Percentiles rank a stretch among this genome's conserved stretches.
These are phyloP conservation scores for Sporisorium scitamineum DNA, from an alignment of 1,284 basidiomycete species.

Conservation along the genomic window DNA sequence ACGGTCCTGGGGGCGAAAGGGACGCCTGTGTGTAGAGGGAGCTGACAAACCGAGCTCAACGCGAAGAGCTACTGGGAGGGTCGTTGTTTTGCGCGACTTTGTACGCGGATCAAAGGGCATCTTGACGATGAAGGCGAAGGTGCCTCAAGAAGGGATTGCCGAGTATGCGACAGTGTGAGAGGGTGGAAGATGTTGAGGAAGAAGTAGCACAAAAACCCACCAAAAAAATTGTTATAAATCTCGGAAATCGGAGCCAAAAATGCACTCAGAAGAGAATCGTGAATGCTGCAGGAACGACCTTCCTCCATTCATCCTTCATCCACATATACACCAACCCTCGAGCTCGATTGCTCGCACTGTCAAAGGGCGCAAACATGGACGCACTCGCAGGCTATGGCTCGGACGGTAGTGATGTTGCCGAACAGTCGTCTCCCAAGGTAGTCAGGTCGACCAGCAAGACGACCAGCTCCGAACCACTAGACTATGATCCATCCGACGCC, in stretches of 20 bases:
- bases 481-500: slow-evolving; percentile 49
- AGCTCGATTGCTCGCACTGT: background rate
- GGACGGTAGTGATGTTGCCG: slow-evolving; percentile 40
- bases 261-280: background rate
- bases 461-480: slow-evolving; percentile 17
- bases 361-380: slow-evolving; percentile 34
- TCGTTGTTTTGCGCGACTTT: slow-evolving; percentile 54
- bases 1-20: slow-evolving; percentile 28
- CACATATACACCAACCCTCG: background rate
- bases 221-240: slow-evolving; percentile 18
- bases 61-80: slow-evolving; percentile 59
- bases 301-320: background rate
- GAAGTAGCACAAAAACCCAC: slow-evolving; percentile 5
- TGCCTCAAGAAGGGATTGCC: background rate
- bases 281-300: background rate
- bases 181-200: background rate
- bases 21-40: slow-evolving; percentile 15
- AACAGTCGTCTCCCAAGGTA: slow-evolving; percentile 5
- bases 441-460: slow-evolving; percentile 4
- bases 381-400: slow-evolving; percentile 53
- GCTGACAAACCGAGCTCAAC: slow-evolving; percentile 63
- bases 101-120: slow-evolving; percentile 48
- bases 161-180: background rate
- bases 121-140: background rate
- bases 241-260: slow-evolving; percentile 26